Percentiles rank a stretch among this genome's conserved stretches.
These are phyloP conservation scores for Olyra latifolia DNA, from an alignment of 176 grass and related monocot species.

Conservation along the genomic window DNA sequence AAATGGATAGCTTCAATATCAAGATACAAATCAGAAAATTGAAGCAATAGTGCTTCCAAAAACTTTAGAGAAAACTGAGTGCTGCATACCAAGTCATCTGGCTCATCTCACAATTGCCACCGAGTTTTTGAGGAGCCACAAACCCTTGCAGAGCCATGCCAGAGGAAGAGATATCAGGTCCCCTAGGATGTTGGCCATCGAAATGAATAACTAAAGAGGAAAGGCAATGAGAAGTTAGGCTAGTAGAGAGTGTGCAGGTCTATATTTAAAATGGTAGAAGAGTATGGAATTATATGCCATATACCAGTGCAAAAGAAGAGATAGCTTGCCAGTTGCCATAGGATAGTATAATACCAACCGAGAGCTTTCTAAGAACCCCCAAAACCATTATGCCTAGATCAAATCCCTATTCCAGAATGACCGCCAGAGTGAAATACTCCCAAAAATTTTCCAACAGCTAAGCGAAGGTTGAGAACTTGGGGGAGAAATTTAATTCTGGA, in stretches of 20 bases:
- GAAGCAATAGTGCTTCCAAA: conserved; percentile 8
- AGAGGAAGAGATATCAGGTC: conserved; percentile 47
- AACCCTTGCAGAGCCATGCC: conserved; percentile 58
- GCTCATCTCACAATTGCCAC: conserved; percentile 54
- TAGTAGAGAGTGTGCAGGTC: background rate
- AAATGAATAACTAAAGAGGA: conserved; percentile 60
- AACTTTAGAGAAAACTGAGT: conserved; percentile 5
- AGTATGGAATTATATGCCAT: background rate
- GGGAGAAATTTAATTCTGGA: background rate
- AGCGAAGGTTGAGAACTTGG: background rate
- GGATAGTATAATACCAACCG: background rate
- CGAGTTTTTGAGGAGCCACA: conserved; percentile 52
- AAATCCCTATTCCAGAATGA: conserved; percentile 2
- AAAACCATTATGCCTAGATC: background rate
- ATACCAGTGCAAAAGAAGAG: background rate
- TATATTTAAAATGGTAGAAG: background rate
- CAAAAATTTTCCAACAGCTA: background rate
- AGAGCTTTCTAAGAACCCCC: background rate
- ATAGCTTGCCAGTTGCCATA: background rate
- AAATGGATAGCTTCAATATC: background rate
- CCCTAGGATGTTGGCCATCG: conserved; percentile 37
- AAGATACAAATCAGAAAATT: conserved; percentile 16
- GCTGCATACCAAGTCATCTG: conserved; percentile 51
- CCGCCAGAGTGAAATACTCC: background rate
- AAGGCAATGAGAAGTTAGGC: conserved; percentile 5